Conservation (phyloP, 352 stramenopile genomes). For the Globisporangium rhizosaccharum region DNA sequence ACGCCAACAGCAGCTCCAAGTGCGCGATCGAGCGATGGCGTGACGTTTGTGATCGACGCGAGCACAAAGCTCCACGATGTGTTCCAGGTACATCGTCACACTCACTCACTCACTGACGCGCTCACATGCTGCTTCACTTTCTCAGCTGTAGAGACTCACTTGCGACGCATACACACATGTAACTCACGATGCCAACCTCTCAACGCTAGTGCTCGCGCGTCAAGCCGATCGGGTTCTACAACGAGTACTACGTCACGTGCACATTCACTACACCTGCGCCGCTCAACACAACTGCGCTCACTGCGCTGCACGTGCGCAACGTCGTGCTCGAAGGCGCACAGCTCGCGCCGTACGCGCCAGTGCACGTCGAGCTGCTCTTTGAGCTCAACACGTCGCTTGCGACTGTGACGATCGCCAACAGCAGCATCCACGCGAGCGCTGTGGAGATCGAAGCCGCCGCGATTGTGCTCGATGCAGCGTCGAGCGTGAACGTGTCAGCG, state of each 20-base stretch:
- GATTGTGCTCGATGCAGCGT: conserved; percentile 37
- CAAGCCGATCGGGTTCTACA: conserved; percentile 71
- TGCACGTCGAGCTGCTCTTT: conserved; percentile 55
- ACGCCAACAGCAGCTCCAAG: background rate
- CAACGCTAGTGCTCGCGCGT: conserved; percentile 44
- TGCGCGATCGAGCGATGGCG: conserved; percentile 4
- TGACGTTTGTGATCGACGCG: conserved; percentile 44
- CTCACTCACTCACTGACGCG: background rate
- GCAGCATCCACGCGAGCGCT: conserved; percentile 45
- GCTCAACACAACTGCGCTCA: conserved; percentile 19
- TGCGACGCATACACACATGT: background rate
- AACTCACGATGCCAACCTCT: background rate
- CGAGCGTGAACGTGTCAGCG: conserved; percentile 50
- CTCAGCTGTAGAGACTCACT: background rate
- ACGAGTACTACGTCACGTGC: conserved; percentile 82
- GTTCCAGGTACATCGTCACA: conserved; percentile 21
- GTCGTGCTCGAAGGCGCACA: conserved; percentile 34
- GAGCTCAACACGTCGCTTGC: conserved; percentile 28
- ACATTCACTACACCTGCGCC: conserved; percentile 25
- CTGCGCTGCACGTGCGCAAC: conserved; percentile 37
- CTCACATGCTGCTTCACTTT: background rate
- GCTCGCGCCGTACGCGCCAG: conserved; percentile 25
- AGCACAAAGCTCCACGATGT: conserved; percentile 44
- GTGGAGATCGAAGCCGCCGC: conserved; percentile 46
- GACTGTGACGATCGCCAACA: conserved; percentile 39